Evolutionary conservation across 495 filamentous ascomycete genomes (phyloP).

Genomic region (Lophiostoma macrostomum): DNA sequence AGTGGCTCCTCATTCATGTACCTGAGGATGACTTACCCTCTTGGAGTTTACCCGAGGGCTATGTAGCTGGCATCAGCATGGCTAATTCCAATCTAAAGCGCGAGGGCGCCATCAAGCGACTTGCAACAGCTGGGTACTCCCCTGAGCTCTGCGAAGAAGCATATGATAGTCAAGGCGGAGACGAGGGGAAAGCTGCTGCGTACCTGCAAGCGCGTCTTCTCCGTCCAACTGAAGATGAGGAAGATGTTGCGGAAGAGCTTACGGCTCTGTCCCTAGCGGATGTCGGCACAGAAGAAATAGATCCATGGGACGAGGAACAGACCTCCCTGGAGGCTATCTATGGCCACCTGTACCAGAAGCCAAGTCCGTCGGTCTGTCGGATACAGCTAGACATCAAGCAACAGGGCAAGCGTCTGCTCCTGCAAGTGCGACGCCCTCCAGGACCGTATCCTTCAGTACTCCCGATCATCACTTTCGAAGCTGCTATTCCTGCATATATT

Average conservation of each 20-base stretch:
- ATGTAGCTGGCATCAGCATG: constrained; percentile 81
- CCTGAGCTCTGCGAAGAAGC: constrained; percentile 73
- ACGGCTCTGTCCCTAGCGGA: constrained; percentile 6
- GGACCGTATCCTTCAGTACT: constrained; percentile 68
- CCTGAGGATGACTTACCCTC: constrained; percentile 90
- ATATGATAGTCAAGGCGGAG: constrained; percentile 61
- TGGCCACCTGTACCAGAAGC: constrained; percentile 56
- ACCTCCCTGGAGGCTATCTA: constrained; percentile 78
- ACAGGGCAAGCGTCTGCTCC: constrained; percentile 39
- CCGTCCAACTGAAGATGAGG: constrained; percentile 32
- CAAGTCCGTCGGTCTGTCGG: constrained; percentile 59
- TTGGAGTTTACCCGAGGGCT: constrained; percentile 88
- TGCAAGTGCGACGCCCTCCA: constrained; percentile 54
- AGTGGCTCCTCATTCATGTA: constrained; percentile 93
- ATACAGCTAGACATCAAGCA: constrained; percentile 53
- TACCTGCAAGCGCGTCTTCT: constrained; percentile 68
- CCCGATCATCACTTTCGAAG: constrained; percentile 70
- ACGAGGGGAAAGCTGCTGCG: constrained; percentile 79
- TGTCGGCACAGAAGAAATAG: constrained; percentile 39
- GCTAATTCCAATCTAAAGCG: constrained; percentile 72
- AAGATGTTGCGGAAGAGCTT: constrained; percentile 18
- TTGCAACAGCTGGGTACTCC: constrained; percentile 79
- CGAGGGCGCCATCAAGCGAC: constrained; percentile 76
- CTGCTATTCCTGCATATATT: constrained; percentile 81
- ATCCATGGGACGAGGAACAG: constrained; percentile 82